Evolutionary conservation across 129 eudicot species (phyloP).

Genomic region (Smallanthus sonchifolius): DNA sequence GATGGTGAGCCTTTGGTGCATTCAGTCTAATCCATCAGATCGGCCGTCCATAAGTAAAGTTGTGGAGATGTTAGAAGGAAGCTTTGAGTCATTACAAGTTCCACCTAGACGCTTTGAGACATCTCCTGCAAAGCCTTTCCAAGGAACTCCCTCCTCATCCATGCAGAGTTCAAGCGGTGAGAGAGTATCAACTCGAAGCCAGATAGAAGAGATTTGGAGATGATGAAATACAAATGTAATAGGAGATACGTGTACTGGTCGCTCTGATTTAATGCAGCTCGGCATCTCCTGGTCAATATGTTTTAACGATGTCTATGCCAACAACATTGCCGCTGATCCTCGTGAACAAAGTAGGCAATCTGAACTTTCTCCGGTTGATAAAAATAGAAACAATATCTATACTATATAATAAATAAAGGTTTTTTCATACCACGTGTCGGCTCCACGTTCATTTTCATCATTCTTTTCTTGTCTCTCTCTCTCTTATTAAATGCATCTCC

Average conservation of each 20-base stretch:
- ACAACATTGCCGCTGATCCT: not conserved
- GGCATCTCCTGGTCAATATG: not conserved
- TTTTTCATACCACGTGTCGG: no score
- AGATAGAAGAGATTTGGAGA: not conserved
- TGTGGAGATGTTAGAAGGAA: conserved; percentile 22
- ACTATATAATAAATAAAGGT: no score
- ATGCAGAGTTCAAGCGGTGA: not conserved
- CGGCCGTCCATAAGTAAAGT: conserved; percentile 18
- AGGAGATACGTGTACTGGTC: not conserved
- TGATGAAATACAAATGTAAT: not conserved
- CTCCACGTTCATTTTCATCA: no score
- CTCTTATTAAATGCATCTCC: no score
- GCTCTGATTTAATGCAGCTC: not conserved
- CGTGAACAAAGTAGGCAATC: not conserved
- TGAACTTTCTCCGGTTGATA: not conserved
- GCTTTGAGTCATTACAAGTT: conserved; percentile 17
- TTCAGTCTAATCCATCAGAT: conserved; percentile 41
- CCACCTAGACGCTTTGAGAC: conserved; percentile 19
- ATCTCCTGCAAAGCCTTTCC: not conserved
- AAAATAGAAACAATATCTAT: not conserved
- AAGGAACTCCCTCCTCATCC: not conserved
- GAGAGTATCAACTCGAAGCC: not conserved
- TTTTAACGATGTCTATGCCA: not conserved
- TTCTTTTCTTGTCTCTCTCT: no score
- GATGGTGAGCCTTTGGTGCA: conserved; percentile 56